Evolutionary conservation across 352 stramenopile genomes (phyloP), one percentile per base, ranked within the genome.

Genomic region (Blastocystis sp.): DNA sequence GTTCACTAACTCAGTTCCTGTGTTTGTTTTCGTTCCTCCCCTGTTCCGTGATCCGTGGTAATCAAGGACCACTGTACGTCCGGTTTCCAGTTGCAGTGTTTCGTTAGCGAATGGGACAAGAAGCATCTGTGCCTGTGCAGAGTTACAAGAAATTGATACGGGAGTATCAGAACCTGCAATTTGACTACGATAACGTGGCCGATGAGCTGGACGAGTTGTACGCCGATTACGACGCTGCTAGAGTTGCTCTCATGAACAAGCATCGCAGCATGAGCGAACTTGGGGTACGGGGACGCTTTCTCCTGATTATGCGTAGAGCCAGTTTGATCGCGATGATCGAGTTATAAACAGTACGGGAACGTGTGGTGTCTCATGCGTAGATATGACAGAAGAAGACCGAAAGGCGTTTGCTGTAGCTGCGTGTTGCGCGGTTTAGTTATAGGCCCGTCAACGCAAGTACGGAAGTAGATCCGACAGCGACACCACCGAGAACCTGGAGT

Each of bases 121-220:
- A 29, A 69, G 74, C 65, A 67, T 85, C 74, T 51, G 55, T 51
- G 65, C 55, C 55, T 26, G 33, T 29, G 26, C 50, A 66, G 24
- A 69, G 50, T 59, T 85, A 85, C 31, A 69, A 70, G 4, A 26
- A 50, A 29, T 37, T 85, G 29, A n/a, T 69, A 35, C 19, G 45
- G 19, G 74, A 33, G 31, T 85, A 85, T 31, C 37, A 85, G 33
- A 50, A 85, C n/a, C 74, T 85, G 26, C 74, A 85, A 41, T 55
- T 67, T 26, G n/a, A 33, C 41, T 85, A 85, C 37, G 74, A 85
- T 85, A 59, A 39, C 29, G 55, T 85, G 24, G 50, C 65, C 39
- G 74, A 85, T 69, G 74, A 85, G 41, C 55, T 85, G 4, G 35
- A 50, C 55, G 74, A 67, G 31, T 10, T 63, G 21, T 85, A 85